phyloP scores from a whole-genome alignment of 371 early-diverging fungal species.

The Mortierella sp. region DNA sequence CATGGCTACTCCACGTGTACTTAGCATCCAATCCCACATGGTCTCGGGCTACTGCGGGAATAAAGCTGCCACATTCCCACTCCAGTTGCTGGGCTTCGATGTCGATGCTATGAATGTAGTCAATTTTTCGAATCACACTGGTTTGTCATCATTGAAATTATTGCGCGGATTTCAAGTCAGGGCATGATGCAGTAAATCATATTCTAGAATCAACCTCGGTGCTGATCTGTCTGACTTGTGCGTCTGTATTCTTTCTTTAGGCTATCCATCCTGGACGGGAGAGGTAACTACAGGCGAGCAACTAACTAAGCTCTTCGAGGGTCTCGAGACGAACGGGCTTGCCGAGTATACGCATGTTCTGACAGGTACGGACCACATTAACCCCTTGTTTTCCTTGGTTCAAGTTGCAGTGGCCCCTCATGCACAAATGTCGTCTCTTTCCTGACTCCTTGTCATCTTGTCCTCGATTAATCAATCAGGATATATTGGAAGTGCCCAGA shows the following conservation, averaged over 20 bases:
- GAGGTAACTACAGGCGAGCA: conserved; percentile 69
- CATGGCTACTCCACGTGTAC: conserved; percentile 63
- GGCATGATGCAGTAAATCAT: background rate
- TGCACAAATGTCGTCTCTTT: background rate
- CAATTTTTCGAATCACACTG: conserved; percentile 93
- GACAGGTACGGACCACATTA: conserved; percentile 62
- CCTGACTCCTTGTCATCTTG: background rate
- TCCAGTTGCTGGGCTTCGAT: conserved; percentile 90
- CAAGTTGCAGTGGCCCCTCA: background rate
- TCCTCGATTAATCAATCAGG: conserved; percentile 54
- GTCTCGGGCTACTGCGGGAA: conserved; percentile 89
- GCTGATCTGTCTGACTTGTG: background rate
- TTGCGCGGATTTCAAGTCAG: background rate
- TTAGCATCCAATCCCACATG: conserved; percentile 93
- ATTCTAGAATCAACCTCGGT: background rate
- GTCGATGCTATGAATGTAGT: conserved; percentile 95
- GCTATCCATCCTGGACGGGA: conserved; percentile 83
- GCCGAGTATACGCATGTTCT: conserved; percentile 83
- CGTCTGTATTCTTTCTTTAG: conserved; percentile 49
- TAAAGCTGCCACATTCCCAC: conserved; percentile 91
- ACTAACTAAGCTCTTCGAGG: conserved; percentile 75
- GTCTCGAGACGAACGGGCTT: conserved; percentile 78
- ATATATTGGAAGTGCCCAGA: conserved; percentile 83
- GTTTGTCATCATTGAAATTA: conserved; percentile 37
- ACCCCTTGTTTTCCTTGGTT: no score